Base-by-base conservation (phyloP, 352 stramenopile genomes). In the Phytophthora sojae region DNA sequence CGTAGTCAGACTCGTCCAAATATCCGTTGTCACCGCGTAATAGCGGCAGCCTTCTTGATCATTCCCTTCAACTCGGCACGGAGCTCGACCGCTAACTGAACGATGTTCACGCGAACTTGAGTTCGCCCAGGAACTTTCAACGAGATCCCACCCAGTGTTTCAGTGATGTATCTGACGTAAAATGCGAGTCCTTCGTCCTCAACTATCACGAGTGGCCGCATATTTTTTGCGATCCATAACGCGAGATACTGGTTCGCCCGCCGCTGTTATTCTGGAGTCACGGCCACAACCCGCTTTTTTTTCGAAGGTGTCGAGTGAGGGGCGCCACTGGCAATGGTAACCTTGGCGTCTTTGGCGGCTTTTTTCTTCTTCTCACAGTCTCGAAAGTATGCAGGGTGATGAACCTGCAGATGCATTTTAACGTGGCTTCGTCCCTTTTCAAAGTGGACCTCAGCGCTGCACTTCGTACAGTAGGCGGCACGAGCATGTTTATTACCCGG, bases 11-110 rank as follows among this genome's bases (percentile, higher is more conserved):
- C 39, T 19, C 11, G 39, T 47, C 11, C 39, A 47, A 47, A 47
- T 47, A 47, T 47, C 15, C 15, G 39, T 47, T 47, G 39, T 47
- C 39, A 47, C 39, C 39, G 39, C 39, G 39, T 47, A 47, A 47
- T 21, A 47, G 39, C 15, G 39, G 39, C 39, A 47, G 39, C 39
- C 39, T 47, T 47, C 39, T 47, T 47, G 39, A 47, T 47, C 39
- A 47, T 47, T 12, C 39, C 39, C 12, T 47, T 47, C 35, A 44
- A 17, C 35, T 44, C 35, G 35, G 35, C 8, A 44, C 35, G 35
- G 35, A 44, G 35, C 35, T 44, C 35, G 35, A 44, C 35, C 15
- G 6, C 35, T 44, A 44, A 44, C 35, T 44, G 35, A 6, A 44
- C 35, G 35, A 44, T 44, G 35, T 44, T 6, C 35, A 44, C 35